Evolutionary conservation across 1,284 basidiomycete genomes (phyloP).

Genomic region (Grifola frondosa): DNA sequence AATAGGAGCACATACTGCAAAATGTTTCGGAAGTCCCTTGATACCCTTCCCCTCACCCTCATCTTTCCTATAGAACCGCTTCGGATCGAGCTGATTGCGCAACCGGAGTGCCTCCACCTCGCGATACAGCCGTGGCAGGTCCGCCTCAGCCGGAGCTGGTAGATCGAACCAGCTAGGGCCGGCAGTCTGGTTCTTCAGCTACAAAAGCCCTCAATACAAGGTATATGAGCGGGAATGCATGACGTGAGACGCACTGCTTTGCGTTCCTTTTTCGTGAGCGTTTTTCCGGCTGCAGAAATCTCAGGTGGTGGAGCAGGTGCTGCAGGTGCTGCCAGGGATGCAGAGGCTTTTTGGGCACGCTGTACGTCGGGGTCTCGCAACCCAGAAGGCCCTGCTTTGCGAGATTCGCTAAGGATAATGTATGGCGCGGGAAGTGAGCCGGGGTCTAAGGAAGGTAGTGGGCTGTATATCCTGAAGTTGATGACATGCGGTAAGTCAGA

Average conservation of each 20-base stretch:
- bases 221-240: not conserved
- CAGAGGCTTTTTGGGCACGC: constrained; percentile 45
- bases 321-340: constrained; percentile 46
- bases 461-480: constrained; percentile 37
- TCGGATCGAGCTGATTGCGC: constrained; percentile 92
- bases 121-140: constrained; percentile 81
- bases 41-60: constrained; percentile 83
- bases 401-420: constrained; percentile 48
- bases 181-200: constrained; percentile 76
- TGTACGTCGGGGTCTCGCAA: constrained; percentile 65
- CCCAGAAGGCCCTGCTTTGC: constrained; percentile 43
- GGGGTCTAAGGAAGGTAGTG: constrained; percentile 65
- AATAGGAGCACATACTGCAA: constrained; percentile 64
- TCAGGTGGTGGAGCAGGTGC: constrained; percentile 59
- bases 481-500: constrained; percentile 7
- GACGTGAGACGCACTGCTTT: constrained; percentile 53
- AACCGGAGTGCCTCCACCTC: constrained; percentile 93
- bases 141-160: constrained; percentile 78
- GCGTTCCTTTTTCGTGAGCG: constrained; percentile 64
- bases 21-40: constrained; percentile 85
- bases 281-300: constrained; percentile 55
- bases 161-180: constrained; percentile 91
- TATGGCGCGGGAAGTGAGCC: constrained; percentile 61
- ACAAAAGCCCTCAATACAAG: constrained; percentile 2
- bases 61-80: constrained; percentile 89